Evolutionary conservation across 257 asterid species (phyloP).

Genomic region (Galeopsis tetrahit): DNA sequence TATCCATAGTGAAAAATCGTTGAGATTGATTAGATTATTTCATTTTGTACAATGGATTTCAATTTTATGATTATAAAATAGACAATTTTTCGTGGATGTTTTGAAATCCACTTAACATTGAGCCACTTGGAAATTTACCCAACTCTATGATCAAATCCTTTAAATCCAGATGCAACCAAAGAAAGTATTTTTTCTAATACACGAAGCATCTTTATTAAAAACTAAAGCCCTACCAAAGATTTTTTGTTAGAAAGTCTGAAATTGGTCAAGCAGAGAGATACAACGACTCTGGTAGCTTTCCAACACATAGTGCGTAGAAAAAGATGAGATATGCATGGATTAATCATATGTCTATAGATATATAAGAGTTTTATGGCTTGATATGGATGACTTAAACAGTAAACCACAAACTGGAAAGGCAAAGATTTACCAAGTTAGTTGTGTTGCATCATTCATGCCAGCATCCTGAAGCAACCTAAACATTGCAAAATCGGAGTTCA

Average conservation of each 20-base stretch:
- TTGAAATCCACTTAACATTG: neutral
- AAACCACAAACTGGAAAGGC: neutral
- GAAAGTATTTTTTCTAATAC: neutral
- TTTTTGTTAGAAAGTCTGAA: neutral
- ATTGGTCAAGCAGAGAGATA: neutral
- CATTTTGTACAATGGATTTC: neutral
- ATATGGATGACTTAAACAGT: neutral
- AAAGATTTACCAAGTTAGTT: conserved; percentile 72
- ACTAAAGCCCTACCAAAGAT: neutral
- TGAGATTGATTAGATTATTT: neutral
- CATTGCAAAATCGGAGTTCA: conserved; percentile 24
- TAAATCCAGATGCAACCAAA: neutral
- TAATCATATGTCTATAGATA: neutral
- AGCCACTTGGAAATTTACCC: neutral
- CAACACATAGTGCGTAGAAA: neutral
- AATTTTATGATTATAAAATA: neutral
- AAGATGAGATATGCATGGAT: neutral
- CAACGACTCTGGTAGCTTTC: neutral
- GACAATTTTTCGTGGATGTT: neutral
- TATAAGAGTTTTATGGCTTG: neutral
- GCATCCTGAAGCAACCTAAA: conserved; percentile 92
- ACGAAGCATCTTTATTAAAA: neutral
- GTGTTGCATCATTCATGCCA: conserved; percentile 85
- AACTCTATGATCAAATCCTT: neutral
- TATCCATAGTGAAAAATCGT: neutral